A percentile compares a stretch with the other conserved stretches of the same genome.
phyloP scores from a whole-genome alignment of 2,329 filamentous ascomycete species.

The Colletotrichum liriopes region DNA sequence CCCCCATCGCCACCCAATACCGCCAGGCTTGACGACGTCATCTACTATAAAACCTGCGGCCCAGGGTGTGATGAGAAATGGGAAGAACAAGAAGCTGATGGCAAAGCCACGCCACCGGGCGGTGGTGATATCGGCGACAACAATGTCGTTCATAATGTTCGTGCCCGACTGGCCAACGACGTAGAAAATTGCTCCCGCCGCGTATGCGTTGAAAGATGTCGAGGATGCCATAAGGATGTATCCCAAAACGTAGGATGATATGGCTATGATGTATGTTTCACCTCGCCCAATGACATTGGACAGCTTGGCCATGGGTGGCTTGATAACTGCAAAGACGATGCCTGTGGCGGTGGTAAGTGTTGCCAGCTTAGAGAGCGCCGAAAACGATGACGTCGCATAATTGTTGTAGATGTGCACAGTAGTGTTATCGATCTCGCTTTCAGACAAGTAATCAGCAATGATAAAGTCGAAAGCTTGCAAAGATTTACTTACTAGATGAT shows the following conservation, averaged over 20 bases:
- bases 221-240: constrained; percentile 33
- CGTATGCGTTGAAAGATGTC: constrained; percentile 22
- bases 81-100: constrained; percentile 50
- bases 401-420: constrained; percentile 33
- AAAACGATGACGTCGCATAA: constrained; percentile 32
- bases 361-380: constrained; percentile 27
- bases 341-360: constrained; percentile 21
- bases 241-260: constrained; percentile 24
- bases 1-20: constrained; percentile 50
- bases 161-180: constrained; percentile 28
- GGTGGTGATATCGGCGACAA: constrained; percentile 36
- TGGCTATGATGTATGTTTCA: constrained; percentile 30
- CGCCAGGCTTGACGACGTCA: constrained; percentile 44
- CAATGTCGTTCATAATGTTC: constrained; percentile 35
- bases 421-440: constrained; percentile 27
- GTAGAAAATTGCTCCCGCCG: constrained; percentile 27
- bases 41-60: constrained; percentile 47
- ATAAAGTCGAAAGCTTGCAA: no score
- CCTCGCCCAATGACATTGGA: constrained; percentile 33
- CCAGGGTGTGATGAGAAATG: constrained; percentile 56
- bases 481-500: constrained; percentile 22
- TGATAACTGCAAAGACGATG: constrained; percentile 29
- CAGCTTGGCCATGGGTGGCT: constrained; percentile 30
- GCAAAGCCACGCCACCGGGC: constrained; percentile 45
- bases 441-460: neutral